These are phyloP conservation scores for Colletotrichum sp. DNA, from an alignment of 2,329 filamentous ascomycete genomes.

Conservation along the genomic window DNA sequence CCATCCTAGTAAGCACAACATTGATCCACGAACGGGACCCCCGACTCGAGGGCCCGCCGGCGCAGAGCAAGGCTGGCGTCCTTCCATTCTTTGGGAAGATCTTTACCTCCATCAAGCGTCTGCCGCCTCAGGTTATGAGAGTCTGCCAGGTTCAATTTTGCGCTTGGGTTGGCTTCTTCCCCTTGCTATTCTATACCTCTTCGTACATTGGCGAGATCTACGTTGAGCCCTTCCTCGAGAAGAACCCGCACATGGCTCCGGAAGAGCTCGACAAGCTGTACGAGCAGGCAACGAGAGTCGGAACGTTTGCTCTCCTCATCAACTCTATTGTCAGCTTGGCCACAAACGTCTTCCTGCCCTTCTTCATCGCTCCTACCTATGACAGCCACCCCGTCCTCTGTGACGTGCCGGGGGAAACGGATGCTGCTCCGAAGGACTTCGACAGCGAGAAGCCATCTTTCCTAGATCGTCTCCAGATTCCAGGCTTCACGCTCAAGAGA, in stretches of 20 bases:
- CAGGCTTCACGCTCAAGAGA: slow-evolving; percentile 83
- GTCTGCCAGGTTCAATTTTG: slow-evolving; percentile 86
- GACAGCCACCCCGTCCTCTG: slow-evolving; percentile 45
- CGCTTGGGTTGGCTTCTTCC: slow-evolving; percentile 96
- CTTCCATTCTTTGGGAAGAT: slow-evolving; percentile 81
- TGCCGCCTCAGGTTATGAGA: slow-evolving; percentile 82
- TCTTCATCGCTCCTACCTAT: slow-evolving; percentile 85
- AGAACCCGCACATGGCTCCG: slow-evolving; percentile 78
- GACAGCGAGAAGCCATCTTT: slow-evolving; percentile 42
- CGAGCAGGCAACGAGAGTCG: slow-evolving; percentile 84
- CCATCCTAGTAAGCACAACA: slow-evolving; percentile 72
- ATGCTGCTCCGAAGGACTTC: slow-evolving; percentile 32
- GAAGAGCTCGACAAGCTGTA: slow-evolving; percentile 80
- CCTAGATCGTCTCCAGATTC: slow-evolving; percentile 73
- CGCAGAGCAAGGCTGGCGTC: slow-evolving; percentile 67
- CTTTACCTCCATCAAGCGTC: slow-evolving; percentile 74
- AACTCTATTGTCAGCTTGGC: slow-evolving; percentile 86
- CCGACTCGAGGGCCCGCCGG: slow-evolving; percentile 68
- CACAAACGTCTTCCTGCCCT: slow-evolving; percentile 83
- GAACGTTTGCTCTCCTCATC: slow-evolving; percentile 86
- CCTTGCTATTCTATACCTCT: slow-evolving; percentile 93
- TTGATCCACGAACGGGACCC: slow-evolving; percentile 83
- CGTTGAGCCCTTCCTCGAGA: slow-evolving; percentile 78
- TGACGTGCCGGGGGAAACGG: slow-evolving; percentile 35
- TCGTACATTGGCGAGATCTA: slow-evolving; percentile 95